These are phyloP conservation scores for Colletotrichum australisinense DNA, from an alignment of 2,329 filamentous ascomycete genomes.

Conservation along the genomic window DNA sequence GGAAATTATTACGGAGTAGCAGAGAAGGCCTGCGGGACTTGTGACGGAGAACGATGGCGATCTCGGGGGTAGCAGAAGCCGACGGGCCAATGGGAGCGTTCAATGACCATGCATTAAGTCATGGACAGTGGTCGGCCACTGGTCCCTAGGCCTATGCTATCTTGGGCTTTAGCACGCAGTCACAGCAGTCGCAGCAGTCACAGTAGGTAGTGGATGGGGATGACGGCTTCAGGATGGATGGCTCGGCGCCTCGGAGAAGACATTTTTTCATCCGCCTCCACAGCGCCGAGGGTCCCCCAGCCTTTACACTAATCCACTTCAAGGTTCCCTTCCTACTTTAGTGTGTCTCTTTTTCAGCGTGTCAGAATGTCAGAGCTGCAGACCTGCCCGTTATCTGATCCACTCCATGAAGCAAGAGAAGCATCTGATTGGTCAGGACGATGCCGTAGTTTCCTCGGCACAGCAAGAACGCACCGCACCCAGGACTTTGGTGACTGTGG, in stretches of 20 bases:
- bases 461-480: not conserved
- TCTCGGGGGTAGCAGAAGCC: slow-evolving; percentile 33
- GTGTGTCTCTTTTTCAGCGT: not conserved
- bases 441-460: slow-evolving; percentile 5
- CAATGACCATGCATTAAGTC: slow-evolving; percentile 35
- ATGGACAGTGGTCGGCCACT: slow-evolving; percentile 12
- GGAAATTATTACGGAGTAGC: slow-evolving; percentile 6
- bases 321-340: not conserved
- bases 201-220: too few relatives aligned
- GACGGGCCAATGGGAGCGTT: slow-evolving; percentile 30
- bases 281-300: not conserved
- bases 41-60: slow-evolving; percentile 38
- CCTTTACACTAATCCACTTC: not conserved
- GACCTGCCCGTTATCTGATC: slow-evolving; percentile 8
- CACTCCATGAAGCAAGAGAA: not conserved
- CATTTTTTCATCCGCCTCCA: slow-evolving; percentile 19
- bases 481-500: too few relatives aligned
- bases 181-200: not conserved
- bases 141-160: not conserved
- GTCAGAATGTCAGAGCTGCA: not conserved
- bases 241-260: slow-evolving; percentile 38
- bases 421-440: not conserved
- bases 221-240: not conserved
- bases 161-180: slow-evolving; percentile 9
- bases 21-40: slow-evolving; percentile 31